phyloP scores from a whole-genome alignment of 2,329 filamentous ascomycete genomes.

The Talaromyces atroroseus region DNA sequence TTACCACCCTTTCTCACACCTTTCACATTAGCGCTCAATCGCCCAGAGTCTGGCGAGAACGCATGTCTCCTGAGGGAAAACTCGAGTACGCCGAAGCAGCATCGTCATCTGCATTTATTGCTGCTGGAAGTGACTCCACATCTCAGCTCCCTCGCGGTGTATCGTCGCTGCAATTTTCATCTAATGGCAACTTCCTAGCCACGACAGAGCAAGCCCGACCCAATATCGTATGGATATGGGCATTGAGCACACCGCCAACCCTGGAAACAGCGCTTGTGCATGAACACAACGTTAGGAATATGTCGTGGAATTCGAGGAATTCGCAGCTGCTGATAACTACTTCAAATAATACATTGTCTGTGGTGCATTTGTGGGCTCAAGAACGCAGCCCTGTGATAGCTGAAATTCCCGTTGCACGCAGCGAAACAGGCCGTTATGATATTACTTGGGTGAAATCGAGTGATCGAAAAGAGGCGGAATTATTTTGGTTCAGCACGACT shows the following conservation, averaged over 20 bases:
- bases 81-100: slow-evolving; percentile 33
- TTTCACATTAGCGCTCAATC: slow-evolving; percentile 26
- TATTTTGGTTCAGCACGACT: slow-evolving; percentile 32
- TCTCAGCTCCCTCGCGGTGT: slow-evolving; percentile 30
- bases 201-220: slow-evolving; percentile 36
- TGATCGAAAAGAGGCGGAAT: slow-evolving; percentile 18
- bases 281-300: slow-evolving; percentile 36
- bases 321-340: slow-evolving; percentile 36
- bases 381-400: slow-evolving; percentile 25
- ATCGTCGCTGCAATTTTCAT: slow-evolving; percentile 36
- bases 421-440: slow-evolving; percentile 32
- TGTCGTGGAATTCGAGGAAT: slow-evolving; percentile 35
- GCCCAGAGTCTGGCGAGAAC: slow-evolving; percentile 32
- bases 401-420: slow-evolving; percentile 26
- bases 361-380: slow-evolving; percentile 31
- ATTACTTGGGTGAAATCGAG: slow-evolving; percentile 25
- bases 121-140: slow-evolving; percentile 21
- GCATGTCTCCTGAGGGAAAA: slow-evolving; percentile 21
- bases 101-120: slow-evolving; percentile 31
- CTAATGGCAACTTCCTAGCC: slow-evolving; percentile 31
- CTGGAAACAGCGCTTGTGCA: slow-evolving; percentile 37
- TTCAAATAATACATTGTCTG: slow-evolving; percentile 27
- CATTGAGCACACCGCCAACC: slow-evolving; percentile 23
- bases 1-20: slow-evolving; percentile 29
- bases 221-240: slow-evolving; percentile 44